A percentile compares a stretch with the other conserved stretches of the same genome.
Conservation (phyloP, 257 asterid species). For the Solanum commersonii region DNA sequence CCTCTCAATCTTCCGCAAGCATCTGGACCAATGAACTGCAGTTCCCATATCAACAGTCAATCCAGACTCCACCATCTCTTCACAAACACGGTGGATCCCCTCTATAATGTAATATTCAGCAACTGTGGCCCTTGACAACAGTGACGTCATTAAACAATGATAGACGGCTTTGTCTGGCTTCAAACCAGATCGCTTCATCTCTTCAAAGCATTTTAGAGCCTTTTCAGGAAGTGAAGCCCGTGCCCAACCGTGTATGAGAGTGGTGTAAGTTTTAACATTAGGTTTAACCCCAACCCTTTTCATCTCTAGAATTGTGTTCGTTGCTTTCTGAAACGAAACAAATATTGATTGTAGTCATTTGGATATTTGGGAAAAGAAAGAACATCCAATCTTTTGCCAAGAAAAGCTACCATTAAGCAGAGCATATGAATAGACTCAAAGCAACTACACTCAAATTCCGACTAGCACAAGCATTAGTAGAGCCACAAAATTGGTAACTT, state of each 20-base stretch:
- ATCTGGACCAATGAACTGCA: slow-evolving; percentile 93
- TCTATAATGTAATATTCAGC: slow-evolving; percentile 65
- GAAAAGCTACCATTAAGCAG: not conserved
- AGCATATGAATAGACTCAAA: not conserved
- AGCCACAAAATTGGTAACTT: not conserved
- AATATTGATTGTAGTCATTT: not conserved
- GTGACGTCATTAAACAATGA: slow-evolving; percentile 91
- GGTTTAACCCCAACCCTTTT: slow-evolving; percentile 67
- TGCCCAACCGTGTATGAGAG: slow-evolving; percentile 96
- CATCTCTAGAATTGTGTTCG: slow-evolving; percentile 71
- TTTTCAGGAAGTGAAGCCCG: slow-evolving; percentile 93
- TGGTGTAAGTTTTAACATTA: slow-evolving; percentile 76
- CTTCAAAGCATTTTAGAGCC: slow-evolving; percentile 86
- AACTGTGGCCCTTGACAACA: slow-evolving; percentile 75
- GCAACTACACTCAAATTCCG: not conserved
- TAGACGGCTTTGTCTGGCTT: slow-evolving; percentile 90
- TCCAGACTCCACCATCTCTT: slow-evolving; percentile 60
- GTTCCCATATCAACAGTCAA: slow-evolving; percentile 88
- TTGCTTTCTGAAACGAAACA: slow-evolving; percentile 50
- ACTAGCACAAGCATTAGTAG: not conserved
- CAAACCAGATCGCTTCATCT: slow-evolving; percentile 62
- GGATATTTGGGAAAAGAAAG: not conserved
- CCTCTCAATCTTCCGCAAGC: slow-evolving; percentile 70
- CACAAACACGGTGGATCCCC: slow-evolving; percentile 50
- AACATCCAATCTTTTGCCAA: not conserved